Evolutionary conservation across 768 basidiomycete species (phyloP).

Genomic region (Agrocybe chaxingu): DNA sequence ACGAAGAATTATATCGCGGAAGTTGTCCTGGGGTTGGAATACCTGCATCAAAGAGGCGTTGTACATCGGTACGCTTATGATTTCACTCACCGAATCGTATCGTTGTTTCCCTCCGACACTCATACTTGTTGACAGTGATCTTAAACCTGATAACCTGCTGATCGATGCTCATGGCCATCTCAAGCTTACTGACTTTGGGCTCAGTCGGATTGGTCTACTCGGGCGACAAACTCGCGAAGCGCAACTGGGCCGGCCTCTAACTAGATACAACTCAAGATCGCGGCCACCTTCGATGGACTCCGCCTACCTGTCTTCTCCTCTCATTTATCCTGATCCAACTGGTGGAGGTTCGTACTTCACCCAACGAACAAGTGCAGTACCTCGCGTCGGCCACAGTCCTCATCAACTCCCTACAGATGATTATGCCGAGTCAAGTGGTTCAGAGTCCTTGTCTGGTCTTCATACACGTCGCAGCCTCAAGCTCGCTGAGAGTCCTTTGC

Average conservation of each 20-base stretch:
- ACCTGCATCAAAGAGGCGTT: constrained; percentile 92
- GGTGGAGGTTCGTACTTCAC: constrained; percentile 79
- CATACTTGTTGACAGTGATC: constrained; percentile 58
- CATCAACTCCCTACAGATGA: constrained; percentile 76
- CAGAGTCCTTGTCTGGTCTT: constrained; percentile 65
- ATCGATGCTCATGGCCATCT: constrained; percentile 96
- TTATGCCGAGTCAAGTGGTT: constrained; percentile 81
- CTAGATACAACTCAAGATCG: constrained; percentile 65
- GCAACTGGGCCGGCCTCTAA: constrained; percentile 42
- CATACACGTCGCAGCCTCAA: constrained; percentile 45
- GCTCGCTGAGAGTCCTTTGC: constrained; percentile 73
- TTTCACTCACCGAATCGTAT: background rate
- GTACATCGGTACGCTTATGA: constrained; percentile 80
- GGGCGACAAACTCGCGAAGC: constrained; percentile 90
- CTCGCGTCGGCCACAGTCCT: constrained; percentile 62
- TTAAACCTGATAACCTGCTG: constrained; percentile 97
- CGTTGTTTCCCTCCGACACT: constrained; percentile 2
- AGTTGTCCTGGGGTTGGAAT: constrained; percentile 91
- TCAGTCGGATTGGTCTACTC: constrained; percentile 95
- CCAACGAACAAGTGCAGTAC: constrained; percentile 57
- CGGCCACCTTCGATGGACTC: constrained; percentile 82
- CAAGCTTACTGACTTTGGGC: constrained; percentile 96
- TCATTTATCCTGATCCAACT: constrained; percentile 54
- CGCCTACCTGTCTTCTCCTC: constrained; percentile 73
- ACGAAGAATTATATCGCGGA: constrained; percentile 95